Percentiles rank a stretch among this genome's conserved stretches.
These are phyloP conservation scores for Umbilicus rupestris DNA, from an alignment of 164 flowering plant species.

Conservation along the genomic window DNA sequence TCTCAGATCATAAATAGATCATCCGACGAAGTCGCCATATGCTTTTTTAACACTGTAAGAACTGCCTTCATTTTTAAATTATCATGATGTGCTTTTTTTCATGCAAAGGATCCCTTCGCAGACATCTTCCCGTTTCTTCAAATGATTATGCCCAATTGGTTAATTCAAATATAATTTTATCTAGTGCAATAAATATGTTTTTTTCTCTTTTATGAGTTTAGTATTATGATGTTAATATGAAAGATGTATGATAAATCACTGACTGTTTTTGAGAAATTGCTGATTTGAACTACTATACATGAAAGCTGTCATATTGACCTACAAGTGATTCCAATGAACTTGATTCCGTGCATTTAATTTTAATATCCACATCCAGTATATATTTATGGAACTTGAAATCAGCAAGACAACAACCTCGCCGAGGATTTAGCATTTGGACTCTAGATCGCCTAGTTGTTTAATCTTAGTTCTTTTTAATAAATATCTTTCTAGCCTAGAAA, in stretches of 20 bases:
- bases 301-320: no score
- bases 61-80: not conserved
- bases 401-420: not conserved
- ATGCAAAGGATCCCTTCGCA: not conserved
- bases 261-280: no score
- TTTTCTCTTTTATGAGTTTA: not conserved
- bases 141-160: not conserved
- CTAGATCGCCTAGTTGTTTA: not conserved
- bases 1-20: slow-evolving; percentile 70
- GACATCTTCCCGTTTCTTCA: not conserved
- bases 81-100: not conserved
- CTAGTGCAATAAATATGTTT: not conserved
- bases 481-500: not conserved
- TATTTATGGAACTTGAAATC: no score
- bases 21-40: slow-evolving; percentile 80
- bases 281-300: no score
- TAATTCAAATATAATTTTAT: not conserved
- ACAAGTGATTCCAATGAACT: no score
- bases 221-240: no score
- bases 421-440: not conserved
- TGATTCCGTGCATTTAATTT: no score
- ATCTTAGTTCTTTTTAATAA: not conserved
- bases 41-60: slow-evolving; percentile 94
- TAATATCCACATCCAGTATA: no score
- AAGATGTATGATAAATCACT: not conserved